Evolutionary conservation across 2,329 filamentous ascomycete species (phyloP), one percentile per base, ranked within the genome.

Genomic region (Cryphonectria naterciae): DNA sequence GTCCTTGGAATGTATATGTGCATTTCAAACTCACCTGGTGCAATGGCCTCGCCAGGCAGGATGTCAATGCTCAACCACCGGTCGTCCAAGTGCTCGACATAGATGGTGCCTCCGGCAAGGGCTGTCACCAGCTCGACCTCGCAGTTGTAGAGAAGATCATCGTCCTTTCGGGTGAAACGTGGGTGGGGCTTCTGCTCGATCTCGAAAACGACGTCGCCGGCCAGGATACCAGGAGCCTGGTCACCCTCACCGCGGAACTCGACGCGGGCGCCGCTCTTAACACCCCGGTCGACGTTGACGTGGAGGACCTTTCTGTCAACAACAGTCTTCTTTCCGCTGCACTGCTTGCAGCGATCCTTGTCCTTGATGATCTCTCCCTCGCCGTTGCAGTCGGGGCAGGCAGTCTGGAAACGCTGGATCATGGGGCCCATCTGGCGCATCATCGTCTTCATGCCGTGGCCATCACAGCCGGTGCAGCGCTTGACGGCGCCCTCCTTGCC

Each of bases 381-480:
- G 74, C 97, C 97, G 77, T 96, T 95, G 82, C 96, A 99, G 84
- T 99, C 97, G 39, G 95, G 93, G 88, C 96, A 99, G 77, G 98
- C 95, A 41, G 95, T 98, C 87, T 99, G 96, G 90, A 99, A 99
- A 71, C 96, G 93, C 85, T 99, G 97, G 77, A 99, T 98, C 96
- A 99, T 99, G 72, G 96, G 96, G 67, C 96, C 96, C 95, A 99
- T 98, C 85, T 99, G 96, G 80, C 97, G 93, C 96, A 99, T 98
- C 95, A 99, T 98, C 56, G 93, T 98, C 92, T 98, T 98, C 93
- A 98, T 97, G 83, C 96, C 96, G 74, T 92, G 90, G 75, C 96
- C 96, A 78, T 97, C 94, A 82, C 96, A 99, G 79, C 94, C 93
- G 56, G 89, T 80, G 83, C 96, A 99, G 78, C 92, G 93, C 85